Evolutionary conservation across 208 protist genomes (phyloP).

Genomic region (Leishmania guyanensis): DNA sequence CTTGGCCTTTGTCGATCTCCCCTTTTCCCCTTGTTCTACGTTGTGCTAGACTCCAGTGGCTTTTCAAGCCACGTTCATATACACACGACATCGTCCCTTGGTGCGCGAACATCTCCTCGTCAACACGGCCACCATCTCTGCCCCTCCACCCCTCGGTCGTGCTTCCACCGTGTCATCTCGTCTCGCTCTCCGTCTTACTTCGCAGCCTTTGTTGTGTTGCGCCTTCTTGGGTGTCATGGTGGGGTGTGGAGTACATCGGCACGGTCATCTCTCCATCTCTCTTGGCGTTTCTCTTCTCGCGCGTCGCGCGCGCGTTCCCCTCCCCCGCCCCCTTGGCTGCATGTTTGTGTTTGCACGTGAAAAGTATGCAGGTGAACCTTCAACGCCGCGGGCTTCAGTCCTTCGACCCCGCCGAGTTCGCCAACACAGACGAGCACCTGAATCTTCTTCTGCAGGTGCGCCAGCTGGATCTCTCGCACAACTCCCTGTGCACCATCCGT

Average conservation of each 20-base stretch:
- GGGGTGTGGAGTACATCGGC: not conserved
- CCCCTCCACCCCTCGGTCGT: not conserved
- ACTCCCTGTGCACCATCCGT: conserved; percentile 54
- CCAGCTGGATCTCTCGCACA: conserved; percentile 70
- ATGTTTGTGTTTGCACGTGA: not conserved
- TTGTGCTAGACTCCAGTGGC: too few species aligned
- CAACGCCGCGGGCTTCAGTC: conserved; percentile 59
- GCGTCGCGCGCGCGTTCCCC: not conserved
- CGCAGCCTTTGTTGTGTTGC: not conserved
- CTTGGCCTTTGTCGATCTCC: not conserved
- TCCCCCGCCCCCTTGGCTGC: too few species aligned
- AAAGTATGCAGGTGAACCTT: conserved; percentile 58
- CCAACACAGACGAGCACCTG: conserved; percentile 39
- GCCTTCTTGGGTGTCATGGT: not conserved
- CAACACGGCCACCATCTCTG: too few species aligned
- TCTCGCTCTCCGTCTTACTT: not conserved
- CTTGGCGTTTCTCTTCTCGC: not conserved
- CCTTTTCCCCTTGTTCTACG: not conserved
- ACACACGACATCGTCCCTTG: too few species aligned
- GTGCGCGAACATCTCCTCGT: too few species aligned
- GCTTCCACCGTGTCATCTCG: not conserved
- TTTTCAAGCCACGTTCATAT: too few species aligned
- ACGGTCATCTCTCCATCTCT: not conserved
- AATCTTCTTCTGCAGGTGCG: conserved; percentile 34
- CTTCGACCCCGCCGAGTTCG: conserved; percentile 70